Base-by-base conservation (phyloP, 2,329 filamentous ascomycete genomes). In the Penicillium digitatum region DNA sequence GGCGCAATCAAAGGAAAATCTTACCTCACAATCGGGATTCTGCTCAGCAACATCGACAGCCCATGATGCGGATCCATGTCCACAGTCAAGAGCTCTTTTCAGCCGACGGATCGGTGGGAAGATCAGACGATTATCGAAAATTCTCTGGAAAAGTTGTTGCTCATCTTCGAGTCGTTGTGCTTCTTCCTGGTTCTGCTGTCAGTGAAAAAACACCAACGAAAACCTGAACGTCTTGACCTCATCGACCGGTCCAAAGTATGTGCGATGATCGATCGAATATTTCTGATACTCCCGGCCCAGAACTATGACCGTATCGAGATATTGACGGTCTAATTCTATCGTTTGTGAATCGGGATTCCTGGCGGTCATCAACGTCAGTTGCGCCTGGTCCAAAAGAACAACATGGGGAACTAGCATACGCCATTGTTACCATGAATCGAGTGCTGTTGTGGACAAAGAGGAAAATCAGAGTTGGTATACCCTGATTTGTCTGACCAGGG, bases 61-160 rank as follows among this genome's bases (percentile, higher is more conserved):
- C 88, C 88, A 91, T 45, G 83, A 78, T 38, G 80, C 87, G n/a
- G 84, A 79, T 38, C 88, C 88, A 70, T 84, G 88, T 0, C 88
- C 88, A 63, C 87, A 90, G 55, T 91, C 88, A 27, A 91, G 77
- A 39, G 90, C 80, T 64, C 80, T 81, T 62, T 76, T 75, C 24
- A 82, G 81, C 27, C 78, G 75, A 42, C 69, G 72, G 46, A 89
- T 74, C 6, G 85, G 85, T n/a, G 87, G 86, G 57, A 90, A 89
- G 64, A 90, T 81, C 26, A 88, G 76, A 61, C 84, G 80, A 55
- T 81, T 75, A 60, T 90, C 85, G 67, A 90, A 89, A 49, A 87
- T 75, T 61, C 74, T 79, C 57, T 76, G 79, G 60, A 90, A 80
- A 20, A 88, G 79, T 40, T 76, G 74, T 68, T 90, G 85, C 71